These are phyloP conservation scores for Sarcodon sp. DNA, from an alignment of 768 basidiomycete species.

Conservation along the genomic window DNA sequence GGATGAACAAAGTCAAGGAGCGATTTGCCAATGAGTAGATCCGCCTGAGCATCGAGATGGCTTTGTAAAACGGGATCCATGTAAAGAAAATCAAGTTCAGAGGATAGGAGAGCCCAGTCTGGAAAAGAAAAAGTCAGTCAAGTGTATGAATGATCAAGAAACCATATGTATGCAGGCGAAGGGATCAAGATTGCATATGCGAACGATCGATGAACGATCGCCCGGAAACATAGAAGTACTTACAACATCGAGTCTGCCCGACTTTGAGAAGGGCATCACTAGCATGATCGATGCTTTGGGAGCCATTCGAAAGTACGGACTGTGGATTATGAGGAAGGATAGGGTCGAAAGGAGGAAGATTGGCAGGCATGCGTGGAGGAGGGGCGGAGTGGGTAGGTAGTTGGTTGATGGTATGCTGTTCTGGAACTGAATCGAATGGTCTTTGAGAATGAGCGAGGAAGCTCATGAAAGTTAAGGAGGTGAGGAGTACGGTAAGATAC, in stretches of 20 bases:
- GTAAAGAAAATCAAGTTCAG: slow-evolving; percentile 68
- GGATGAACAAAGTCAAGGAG: slow-evolving; percentile 76
- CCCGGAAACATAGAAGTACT: slow-evolving; percentile 21
- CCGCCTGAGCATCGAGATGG: slow-evolving; percentile 64
- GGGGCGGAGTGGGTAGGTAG: slow-evolving; percentile 6
- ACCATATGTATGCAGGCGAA: slow-evolving; percentile 6
- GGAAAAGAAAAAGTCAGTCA: slow-evolving; percentile 11
- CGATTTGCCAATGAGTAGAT: slow-evolving; percentile 54
- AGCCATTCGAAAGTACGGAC: slow-evolving; percentile 15
- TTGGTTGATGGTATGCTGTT: slow-evolving; percentile 12
- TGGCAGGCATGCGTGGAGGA: slow-evolving; percentile 10
- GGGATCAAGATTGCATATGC: not conserved
- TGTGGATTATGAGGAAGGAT: slow-evolving; percentile 19
- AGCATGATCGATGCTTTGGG: slow-evolving; percentile 22
- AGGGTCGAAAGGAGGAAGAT: slow-evolving; percentile 19
- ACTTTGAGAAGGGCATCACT: slow-evolving; percentile 34
- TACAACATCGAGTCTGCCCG: slow-evolving; percentile 70
- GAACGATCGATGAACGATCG: slow-evolving; percentile 29
- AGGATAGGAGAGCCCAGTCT: slow-evolving; percentile 79
- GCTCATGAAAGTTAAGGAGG: slow-evolving; percentile 13
- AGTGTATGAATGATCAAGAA: slow-evolving; percentile 18
- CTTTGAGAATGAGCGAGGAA: slow-evolving; percentile 17
- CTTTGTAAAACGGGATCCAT: slow-evolving; percentile 66
- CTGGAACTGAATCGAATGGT: slow-evolving; percentile 15
- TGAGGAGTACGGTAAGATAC: slow-evolving; percentile 5